phyloP scores from a whole-genome alignment of 1,139 yeast species.

The Magnusiomyces ingens region DNA sequence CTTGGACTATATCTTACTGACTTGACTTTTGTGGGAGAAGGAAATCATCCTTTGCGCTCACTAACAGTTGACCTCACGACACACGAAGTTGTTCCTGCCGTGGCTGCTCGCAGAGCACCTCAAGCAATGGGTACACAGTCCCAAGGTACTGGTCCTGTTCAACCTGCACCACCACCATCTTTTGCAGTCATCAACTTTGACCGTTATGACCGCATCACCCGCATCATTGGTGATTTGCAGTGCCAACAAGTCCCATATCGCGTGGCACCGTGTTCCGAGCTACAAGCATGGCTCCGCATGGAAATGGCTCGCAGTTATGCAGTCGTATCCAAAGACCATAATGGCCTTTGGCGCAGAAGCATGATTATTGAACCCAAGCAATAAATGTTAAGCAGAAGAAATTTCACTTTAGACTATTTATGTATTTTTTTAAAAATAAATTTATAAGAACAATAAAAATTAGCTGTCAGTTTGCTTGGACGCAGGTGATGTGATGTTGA shows the following conservation, averaged over 20 bases:
- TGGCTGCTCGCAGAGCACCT: not conserved
- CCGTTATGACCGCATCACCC: constrained; percentile 67
- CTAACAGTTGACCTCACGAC: constrained; percentile 16
- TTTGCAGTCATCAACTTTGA: constrained; percentile 68
- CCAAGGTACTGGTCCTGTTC: not conserved
- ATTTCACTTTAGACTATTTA: not conserved
- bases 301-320: constrained; percentile 32
- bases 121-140: constrained; percentile 39
- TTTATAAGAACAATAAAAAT: constrained; percentile 1
- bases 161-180: constrained; percentile 32
- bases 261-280: constrained; percentile 22
- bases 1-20: constrained; percentile 80
- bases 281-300: constrained; percentile 32
- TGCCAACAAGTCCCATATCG: constrained; percentile 60
- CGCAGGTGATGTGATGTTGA: not conserved
- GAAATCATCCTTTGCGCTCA: constrained; percentile 61
- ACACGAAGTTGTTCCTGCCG: constrained; percentile 5
- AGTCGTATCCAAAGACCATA: constrained; percentile 28
- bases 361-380: constrained; percentile 32
- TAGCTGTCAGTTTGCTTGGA: not conserved
- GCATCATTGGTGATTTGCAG: constrained; percentile 72
- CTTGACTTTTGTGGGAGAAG: constrained; percentile 80
- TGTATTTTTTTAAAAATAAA: not conserved
- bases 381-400: not conserved
- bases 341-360: constrained; percentile 35